phyloP scores from a whole-genome alignment of 352 stramenopile species.

The Phytophthora pisi region DNA sequence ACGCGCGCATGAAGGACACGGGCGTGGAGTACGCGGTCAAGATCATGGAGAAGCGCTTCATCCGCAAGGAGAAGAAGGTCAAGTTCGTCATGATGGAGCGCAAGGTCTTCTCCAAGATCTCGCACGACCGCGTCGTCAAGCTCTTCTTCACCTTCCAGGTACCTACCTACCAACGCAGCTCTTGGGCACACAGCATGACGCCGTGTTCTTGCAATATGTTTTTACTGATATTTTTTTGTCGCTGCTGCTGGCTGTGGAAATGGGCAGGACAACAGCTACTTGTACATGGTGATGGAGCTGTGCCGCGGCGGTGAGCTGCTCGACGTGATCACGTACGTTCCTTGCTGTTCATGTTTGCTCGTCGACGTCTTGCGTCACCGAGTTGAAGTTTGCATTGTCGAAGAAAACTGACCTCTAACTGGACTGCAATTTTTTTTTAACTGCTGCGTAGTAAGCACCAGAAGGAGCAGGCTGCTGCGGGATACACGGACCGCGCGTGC shows the following conservation, averaged over 20 bases:
- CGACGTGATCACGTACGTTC: conserved; percentile 83
- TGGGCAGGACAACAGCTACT: conserved; percentile 73
- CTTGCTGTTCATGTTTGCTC: neutral
- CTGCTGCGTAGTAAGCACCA: conserved; percentile 69
- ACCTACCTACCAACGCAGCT: conserved; percentile 17
- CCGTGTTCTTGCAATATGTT: neutral
- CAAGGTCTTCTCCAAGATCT: conserved; percentile 90
- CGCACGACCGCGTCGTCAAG: conserved; percentile 89
- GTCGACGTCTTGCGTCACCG: neutral
- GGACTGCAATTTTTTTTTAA: conserved; percentile 2
- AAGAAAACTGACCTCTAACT: conserved; percentile 17
- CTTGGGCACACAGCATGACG: neutral
- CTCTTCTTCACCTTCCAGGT: conserved; percentile 92
- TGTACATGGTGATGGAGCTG: conserved; percentile 93
- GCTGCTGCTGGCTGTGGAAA: conserved; percentile 15
- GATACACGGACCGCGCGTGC: conserved; percentile 69
- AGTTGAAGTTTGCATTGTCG: neutral
- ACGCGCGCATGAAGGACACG: conserved; percentile 90
- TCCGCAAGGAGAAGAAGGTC: conserved; percentile 92
- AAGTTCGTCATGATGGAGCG: conserved; percentile 93
- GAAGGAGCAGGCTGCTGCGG: conserved; percentile 63
- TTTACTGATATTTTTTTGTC: conserved; percentile 5
- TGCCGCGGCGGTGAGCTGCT: conserved; percentile 86
- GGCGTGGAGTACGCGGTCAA: conserved; percentile 89
- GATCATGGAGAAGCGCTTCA: conserved; percentile 93